These are phyloP conservation scores for Stagonosporopsis rhizophila DNA, from an alignment of 2,329 filamentous ascomycete species.

Conservation along the genomic window DNA sequence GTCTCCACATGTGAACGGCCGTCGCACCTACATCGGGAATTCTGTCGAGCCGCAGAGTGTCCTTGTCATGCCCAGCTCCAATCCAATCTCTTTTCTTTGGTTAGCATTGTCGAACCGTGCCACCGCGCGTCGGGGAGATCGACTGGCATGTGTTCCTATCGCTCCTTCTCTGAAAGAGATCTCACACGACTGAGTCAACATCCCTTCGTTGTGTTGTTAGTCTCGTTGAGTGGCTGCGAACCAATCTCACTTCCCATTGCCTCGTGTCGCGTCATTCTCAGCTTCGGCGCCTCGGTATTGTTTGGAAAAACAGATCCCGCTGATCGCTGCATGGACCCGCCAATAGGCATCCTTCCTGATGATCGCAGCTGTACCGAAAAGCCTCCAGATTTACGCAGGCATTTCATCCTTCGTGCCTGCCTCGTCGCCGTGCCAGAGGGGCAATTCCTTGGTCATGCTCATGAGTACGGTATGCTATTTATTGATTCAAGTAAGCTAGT, in stretches of 20 bases:
- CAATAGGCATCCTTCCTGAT: not conserved
- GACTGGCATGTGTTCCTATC: not conserved
- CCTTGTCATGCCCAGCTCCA: not conserved
- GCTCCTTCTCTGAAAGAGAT: slow-evolving; percentile 3
- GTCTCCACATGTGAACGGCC: not conserved
- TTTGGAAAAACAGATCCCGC: slow-evolving; percentile 3
- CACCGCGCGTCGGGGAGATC: not conserved
- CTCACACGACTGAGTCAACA: slow-evolving; percentile 1
- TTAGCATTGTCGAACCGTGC: not conserved
- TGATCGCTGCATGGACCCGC: slow-evolving; percentile 11
- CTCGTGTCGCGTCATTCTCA: not conserved
- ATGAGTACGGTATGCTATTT: not conserved
- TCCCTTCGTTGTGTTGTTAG: not conserved
- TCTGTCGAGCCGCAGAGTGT: not conserved
- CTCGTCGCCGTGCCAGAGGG: not conserved
- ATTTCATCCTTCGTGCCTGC: slow-evolving; percentile 8
- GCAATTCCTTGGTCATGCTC: not conserved
- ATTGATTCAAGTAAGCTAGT: not conserved
- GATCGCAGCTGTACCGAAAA: not conserved
- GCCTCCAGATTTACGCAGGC: slow-evolving; percentile 18
- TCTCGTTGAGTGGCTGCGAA: not conserved
- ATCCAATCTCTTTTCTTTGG: not conserved
- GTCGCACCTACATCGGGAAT: not conserved
- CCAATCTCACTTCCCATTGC: not conserved
- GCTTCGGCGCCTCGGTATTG: slow-evolving; percentile 12